Base-by-base conservation (phyloP, 768 basidiomycete species). In the Rubroboletus satanas region DNA sequence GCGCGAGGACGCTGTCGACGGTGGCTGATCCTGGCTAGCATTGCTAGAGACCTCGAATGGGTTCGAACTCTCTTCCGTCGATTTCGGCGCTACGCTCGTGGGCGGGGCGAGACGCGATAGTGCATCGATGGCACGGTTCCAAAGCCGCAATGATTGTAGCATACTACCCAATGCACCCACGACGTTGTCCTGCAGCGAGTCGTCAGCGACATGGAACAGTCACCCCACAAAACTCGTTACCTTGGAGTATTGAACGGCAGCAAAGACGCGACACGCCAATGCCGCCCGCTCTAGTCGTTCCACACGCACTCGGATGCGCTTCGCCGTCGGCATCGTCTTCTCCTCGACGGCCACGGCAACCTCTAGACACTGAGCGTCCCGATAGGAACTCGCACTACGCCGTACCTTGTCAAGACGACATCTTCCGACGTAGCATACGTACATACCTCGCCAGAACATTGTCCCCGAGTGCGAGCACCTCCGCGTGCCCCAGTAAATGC, bases 81-180 rank as follows among this genome's bases (percentile, higher is more conserved):
- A 51, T 45, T 70, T 62, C 38, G 60, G 55, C 4, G 69, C 31
- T 1, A 70, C 37, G 10, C 58, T 60, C 15, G 64, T 59, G 2
- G 71, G 67, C 17, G 79, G 79, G n/a, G 70, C 74, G 5, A 91
- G 74, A 31, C 88, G 83, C 7, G 80, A 69, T 0, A 92, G 66
- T 0, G 80, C 79, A 21, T 91, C 90, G 14, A 84, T 71, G 4
- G 92, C 90, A 28, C 89, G 83, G 65, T 88, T 90, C 84, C 87
- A 92, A 2, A 94, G 71, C 17, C 91, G 83, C 47, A 93, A 75
- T 0, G 88, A 82, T 58, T 88, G 88, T 12, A 88, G 72, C 57
- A 87, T 73, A 18, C 79, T 79, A 43, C 79, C 75, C 15, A 92
- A 63, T 3, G 84, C 79, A 5, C 75, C 72, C 0, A 79, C 73